Evolutionary conservation across 352 stramenopile species (phyloP).

Genomic region (Globisporangium cystogenes): DNA sequence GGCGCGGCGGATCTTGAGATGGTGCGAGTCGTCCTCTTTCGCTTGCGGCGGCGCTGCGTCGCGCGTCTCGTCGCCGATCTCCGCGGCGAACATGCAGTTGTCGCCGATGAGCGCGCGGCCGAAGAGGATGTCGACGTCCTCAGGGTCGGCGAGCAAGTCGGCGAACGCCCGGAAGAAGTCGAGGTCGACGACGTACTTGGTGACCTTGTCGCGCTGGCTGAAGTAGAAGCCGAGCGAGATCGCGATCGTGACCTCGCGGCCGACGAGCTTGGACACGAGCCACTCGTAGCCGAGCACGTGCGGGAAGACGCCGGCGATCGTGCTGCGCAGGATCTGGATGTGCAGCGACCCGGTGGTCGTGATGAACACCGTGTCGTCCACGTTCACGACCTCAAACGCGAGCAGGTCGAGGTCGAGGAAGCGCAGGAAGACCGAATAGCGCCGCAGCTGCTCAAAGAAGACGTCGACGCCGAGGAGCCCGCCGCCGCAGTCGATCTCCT

Average conservation of each 20-base stretch:
- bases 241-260: constrained; percentile 8
- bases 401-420: constrained; percentile 20
- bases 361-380: constrained; percentile 19
- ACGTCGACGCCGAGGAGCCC: constrained; percentile 16
- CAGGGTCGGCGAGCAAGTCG: constrained; percentile 11
- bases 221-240: constrained; percentile 20
- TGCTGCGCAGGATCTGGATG: constrained; percentile 24
- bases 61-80: neutral
- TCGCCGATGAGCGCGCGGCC: constrained; percentile 15
- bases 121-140: constrained; percentile 12
- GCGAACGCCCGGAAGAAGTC: constrained; percentile 20
- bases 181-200: constrained; percentile 18
- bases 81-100: constrained; percentile 19
- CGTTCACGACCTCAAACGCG: constrained; percentile 16
- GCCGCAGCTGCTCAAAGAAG: constrained; percentile 25
- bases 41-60: neutral
- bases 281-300: constrained; percentile 19
- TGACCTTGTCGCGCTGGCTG: constrained; percentile 9
- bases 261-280: constrained; percentile 21
- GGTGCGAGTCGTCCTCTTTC: neutral
- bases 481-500: constrained; percentile 17
- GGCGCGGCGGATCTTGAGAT: neutral
- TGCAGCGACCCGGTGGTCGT: constrained; percentile 11
- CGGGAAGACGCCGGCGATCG: constrained; percentile 21
- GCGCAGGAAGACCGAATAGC: constrained; percentile 20